Evolutionary conservation across 805 yeast genomes (phyloP).

Genomic region (Candida easanensis): DNA sequence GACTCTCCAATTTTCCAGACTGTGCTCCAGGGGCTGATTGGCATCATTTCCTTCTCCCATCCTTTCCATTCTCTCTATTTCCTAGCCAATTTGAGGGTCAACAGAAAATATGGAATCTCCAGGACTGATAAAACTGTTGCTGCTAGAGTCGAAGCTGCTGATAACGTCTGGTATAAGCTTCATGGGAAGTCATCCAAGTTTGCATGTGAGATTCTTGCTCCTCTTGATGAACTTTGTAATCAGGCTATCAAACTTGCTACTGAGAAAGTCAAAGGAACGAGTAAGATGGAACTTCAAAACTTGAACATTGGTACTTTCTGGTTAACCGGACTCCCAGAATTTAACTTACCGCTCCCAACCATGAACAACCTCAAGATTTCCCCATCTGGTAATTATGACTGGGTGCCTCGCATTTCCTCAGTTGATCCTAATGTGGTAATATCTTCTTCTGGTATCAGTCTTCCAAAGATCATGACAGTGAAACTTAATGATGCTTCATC

Average conservation of each 20-base stretch:
- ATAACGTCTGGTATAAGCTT: constrained; percentile 42
- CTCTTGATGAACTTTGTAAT: constrained; percentile 50
- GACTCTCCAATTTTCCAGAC: constrained; percentile 48
- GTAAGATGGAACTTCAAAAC: constrained; percentile 29
- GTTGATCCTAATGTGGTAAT: constrained; percentile 48
- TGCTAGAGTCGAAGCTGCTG: constrained; percentile 53
- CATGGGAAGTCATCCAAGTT: constrained; percentile 26
- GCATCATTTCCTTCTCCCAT: constrained; percentile 47
- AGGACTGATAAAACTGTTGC: constrained; percentile 36
- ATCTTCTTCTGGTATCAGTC: constrained; percentile 83
- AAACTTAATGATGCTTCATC: constrained; percentile 53
- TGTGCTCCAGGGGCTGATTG: constrained; percentile 45
- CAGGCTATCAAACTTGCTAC: constrained; percentile 51
- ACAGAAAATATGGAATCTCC: constrained; percentile 33
- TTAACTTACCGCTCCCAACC: constrained; percentile 68
- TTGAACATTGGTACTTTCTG: constrained; percentile 53
- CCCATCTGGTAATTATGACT: constrained; percentile 40
- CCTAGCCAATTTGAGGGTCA: constrained; percentile 53
- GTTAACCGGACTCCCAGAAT: constrained; percentile 44
- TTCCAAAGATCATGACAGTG: constrained; percentile 75
- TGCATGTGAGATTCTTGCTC: constrained; percentile 33
- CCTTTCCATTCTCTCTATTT: constrained; percentile 75
- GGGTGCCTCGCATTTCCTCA: constrained; percentile 43
- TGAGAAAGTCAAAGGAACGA: constrained; percentile 32
- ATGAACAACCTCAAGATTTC: constrained; percentile 41